Conservation (phyloP, 1,284 basidiomycete species). For the Ganoderma sinense region DNA sequence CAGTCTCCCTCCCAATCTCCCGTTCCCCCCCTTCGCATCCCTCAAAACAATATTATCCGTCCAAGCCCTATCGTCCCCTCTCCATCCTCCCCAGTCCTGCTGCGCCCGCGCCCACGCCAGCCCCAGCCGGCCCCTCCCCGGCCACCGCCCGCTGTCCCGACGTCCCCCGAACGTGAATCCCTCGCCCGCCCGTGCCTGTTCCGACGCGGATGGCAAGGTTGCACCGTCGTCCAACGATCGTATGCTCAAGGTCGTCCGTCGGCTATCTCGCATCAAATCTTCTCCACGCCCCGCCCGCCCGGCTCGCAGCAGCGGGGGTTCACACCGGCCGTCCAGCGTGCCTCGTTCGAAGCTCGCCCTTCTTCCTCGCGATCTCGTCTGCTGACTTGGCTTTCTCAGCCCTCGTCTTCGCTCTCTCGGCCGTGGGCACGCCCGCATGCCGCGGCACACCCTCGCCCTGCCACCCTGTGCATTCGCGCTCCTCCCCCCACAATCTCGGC, state of each 20-base stretch:
- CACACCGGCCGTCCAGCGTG: slow-evolving; percentile 33
- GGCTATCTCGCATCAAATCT: slow-evolving; percentile 33
- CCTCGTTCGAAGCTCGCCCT: slow-evolving; percentile 24
- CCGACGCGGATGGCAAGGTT: not conserved
- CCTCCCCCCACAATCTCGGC: slow-evolving; percentile 13
- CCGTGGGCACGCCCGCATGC: slow-evolving; percentile 19
- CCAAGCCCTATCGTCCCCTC: not conserved
- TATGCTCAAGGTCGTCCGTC: slow-evolving; percentile 1
- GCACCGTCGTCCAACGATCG: not conserved
- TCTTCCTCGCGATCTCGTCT: slow-evolving; percentile 31
- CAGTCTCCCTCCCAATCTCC: slow-evolving; percentile 18
- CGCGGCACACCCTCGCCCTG: slow-evolving; percentile 4
- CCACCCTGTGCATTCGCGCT: not conserved
- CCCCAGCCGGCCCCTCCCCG: not conserved
- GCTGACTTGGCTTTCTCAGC: slow-evolving; percentile 31
- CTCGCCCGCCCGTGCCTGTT: not conserved
- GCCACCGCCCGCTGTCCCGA: not conserved
- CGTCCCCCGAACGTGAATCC: not conserved
- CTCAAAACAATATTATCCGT: not conserved
- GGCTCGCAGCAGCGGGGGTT: slow-evolving; percentile 14
- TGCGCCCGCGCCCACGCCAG: not conserved
- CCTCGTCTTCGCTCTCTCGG: slow-evolving; percentile 17
- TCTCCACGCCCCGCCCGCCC: slow-evolving; percentile 20
- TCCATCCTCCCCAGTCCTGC: not conserved
- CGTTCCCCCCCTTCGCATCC: slow-evolving; percentile 9